A percentile compares a stretch with the other conserved stretches of the same genome.
Evolutionary conservation across 2,329 filamentous ascomycete species (phyloP).

Genomic region (Trichocomaceae sp.): DNA sequence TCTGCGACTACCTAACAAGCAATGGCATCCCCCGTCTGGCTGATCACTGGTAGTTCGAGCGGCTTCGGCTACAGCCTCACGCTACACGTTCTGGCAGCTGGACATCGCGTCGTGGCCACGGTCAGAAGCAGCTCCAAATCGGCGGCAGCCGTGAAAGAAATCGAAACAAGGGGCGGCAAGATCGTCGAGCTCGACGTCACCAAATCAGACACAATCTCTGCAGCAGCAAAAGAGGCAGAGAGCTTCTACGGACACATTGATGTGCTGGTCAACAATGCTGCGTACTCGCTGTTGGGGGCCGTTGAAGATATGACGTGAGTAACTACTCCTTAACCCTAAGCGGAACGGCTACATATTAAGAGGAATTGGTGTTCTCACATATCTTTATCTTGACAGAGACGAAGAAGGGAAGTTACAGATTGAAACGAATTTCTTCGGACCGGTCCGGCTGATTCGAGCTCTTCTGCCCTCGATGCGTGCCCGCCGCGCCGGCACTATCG

Average conservation of each 20-base stretch:
- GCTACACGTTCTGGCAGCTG: neutral
- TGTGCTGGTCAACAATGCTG: slow-evolving; percentile 8
- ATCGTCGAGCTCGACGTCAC: neutral
- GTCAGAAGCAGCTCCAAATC: neutral
- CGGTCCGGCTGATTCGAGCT: neutral
- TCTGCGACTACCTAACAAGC: neutral
- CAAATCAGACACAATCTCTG: neutral
- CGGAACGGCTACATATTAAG: neutral
- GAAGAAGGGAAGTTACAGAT: neutral
- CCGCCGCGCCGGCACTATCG: neutral
- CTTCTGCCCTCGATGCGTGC: slow-evolving; percentile 1
- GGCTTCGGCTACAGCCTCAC: slow-evolving; percentile 1
- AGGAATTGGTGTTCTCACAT: neutral
- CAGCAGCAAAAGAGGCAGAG: neutral
- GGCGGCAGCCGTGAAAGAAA: neutral
- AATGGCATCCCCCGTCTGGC: slow-evolving; percentile 1
- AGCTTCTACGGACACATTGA: neutral
- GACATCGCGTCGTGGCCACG: neutral
- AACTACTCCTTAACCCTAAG: neutral
- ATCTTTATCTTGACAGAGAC: neutral
- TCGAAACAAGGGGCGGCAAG: slow-evolving; percentile 1
- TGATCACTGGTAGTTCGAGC: slow-evolving; percentile 4
- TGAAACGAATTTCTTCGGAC: slow-evolving; percentile 5
- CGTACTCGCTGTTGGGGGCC: neutral
- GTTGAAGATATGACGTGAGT: neutral